These are phyloP conservation scores for Mrakia blollopis DNA, from an alignment of 768 basidiomycete species.

Conservation along the genomic window DNA sequence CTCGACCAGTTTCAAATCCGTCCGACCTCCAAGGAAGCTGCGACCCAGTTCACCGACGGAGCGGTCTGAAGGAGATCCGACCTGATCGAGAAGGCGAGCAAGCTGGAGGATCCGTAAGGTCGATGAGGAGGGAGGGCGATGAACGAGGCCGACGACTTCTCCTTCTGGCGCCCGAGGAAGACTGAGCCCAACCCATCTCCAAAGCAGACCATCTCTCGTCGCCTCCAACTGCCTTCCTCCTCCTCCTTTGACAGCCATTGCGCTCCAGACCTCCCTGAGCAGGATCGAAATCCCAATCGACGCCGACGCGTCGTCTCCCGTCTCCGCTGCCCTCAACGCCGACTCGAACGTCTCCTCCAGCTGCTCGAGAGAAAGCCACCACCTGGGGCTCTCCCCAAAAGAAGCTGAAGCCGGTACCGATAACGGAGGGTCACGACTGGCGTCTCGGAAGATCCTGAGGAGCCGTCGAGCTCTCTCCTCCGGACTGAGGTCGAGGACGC, in stretches of 20 bases:
- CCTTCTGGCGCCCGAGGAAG: background rate
- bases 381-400: background rate
- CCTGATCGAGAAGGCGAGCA: constrained; percentile 9
- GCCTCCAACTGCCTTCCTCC: background rate
- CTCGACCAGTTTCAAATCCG: background rate
- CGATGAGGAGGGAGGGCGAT: background rate
- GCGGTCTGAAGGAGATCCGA: background rate
- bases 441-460: constrained; percentile 6
- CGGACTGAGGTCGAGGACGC: background rate
- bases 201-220: background rate
- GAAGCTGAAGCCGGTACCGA: background rate
- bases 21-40: background rate
- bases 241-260: background rate
- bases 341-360: constrained; percentile 14
- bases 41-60: background rate
- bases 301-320: background rate
- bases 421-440: background rate
- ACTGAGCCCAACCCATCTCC: constrained; percentile 25
- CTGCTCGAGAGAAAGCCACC: constrained; percentile 16
- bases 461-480: background rate
- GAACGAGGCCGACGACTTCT: background rate
- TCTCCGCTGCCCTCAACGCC: background rate
- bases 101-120: constrained; percentile 18
- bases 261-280: constrained; percentile 22
- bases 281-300: constrained; percentile 4